Evolutionary conservation across 345 rosid genomes (phyloP).

Genomic region (Xanthoceras sorbifolium): DNA sequence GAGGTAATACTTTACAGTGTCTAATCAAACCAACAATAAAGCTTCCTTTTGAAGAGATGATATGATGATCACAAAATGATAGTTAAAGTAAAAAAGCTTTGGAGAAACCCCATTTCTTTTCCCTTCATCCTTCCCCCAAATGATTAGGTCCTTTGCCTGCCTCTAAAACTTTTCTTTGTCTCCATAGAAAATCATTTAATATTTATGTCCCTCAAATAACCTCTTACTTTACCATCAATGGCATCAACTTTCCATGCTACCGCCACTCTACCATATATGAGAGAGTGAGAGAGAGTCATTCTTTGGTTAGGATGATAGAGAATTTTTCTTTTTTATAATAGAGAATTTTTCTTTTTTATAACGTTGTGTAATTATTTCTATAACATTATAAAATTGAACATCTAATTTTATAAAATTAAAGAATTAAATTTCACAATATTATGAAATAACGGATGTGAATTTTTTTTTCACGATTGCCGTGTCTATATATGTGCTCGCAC

Average conservation of each 20-base stretch:
- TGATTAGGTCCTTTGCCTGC: slow-evolving; percentile 32
- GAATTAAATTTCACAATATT: too few species aligned
- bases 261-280: neutral
- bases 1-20: too few species aligned
- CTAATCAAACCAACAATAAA: slow-evolving; percentile 34
- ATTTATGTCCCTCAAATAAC: neutral
- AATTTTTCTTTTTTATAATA: too few species aligned
- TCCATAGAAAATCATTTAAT: slow-evolving; percentile 14
- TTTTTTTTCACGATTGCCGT: too few species aligned
- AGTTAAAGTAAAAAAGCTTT: slow-evolving; percentile 38
- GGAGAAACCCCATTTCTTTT: slow-evolving; percentile 27
- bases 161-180: slow-evolving; percentile 12
- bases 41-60: slow-evolving; percentile 47
- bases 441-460: too few species aligned
- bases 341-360: too few species aligned
- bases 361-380: too few species aligned
- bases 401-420: too few species aligned
- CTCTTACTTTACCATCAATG: neutral
- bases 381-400: too few species aligned
- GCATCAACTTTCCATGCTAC: slow-evolving; percentile 16
- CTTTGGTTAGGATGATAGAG: too few species aligned
- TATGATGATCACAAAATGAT: slow-evolving; percentile 44
- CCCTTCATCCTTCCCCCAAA: slow-evolving; percentile 41
- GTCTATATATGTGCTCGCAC: too few species aligned
- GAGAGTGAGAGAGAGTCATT: too few species aligned